Evolutionary conservation across 768 basidiomycete species (phyloP).

Genomic region (Tremella mesenterica): DNA sequence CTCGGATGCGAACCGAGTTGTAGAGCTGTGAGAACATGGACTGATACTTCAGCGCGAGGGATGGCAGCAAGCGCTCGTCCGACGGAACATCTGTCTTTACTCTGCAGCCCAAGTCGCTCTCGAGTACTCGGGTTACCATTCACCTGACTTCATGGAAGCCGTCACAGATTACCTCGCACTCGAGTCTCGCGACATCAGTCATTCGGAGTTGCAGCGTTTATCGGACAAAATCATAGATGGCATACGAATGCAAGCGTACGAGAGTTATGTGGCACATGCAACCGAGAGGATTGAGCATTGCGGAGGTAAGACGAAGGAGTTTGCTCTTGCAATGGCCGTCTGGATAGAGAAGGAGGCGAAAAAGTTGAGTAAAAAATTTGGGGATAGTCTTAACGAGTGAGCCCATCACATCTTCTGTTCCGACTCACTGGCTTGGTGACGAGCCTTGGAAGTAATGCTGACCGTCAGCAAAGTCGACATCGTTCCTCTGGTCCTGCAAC

Average conservation of each 20-base stretch:
- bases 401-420: conserved; percentile 26
- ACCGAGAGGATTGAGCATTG: conserved; percentile 28
- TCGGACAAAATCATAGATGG: conserved; percentile 13
- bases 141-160: conserved; percentile 16
- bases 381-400: conserved; percentile 70
- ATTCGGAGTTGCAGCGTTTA: conserved; percentile 7
- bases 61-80: conserved; percentile 4
- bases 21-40: neutral
- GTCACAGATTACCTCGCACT: conserved; percentile 17
- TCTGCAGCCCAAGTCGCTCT: conserved; percentile 17
- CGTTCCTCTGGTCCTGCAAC: conserved; percentile 19
- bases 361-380: conserved; percentile 75
- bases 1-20: too few species aligned
- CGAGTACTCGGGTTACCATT: conserved; percentile 6
- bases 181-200: neutral
- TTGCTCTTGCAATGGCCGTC: conserved; percentile 56
- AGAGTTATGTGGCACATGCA: conserved; percentile 26
- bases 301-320: conserved; percentile 26
- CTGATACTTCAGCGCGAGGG: conserved; percentile 13
- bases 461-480: conserved; percentile 18
- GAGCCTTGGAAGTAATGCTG: neutral
- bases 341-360: conserved; percentile 83
- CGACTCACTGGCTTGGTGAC: neutral
- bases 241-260: conserved; percentile 23
- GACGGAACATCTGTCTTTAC: conserved; percentile 15